Evolutionary conservation across 1,139 yeast species (phyloP).

Genomic region (Debaryomyces udenii): DNA sequence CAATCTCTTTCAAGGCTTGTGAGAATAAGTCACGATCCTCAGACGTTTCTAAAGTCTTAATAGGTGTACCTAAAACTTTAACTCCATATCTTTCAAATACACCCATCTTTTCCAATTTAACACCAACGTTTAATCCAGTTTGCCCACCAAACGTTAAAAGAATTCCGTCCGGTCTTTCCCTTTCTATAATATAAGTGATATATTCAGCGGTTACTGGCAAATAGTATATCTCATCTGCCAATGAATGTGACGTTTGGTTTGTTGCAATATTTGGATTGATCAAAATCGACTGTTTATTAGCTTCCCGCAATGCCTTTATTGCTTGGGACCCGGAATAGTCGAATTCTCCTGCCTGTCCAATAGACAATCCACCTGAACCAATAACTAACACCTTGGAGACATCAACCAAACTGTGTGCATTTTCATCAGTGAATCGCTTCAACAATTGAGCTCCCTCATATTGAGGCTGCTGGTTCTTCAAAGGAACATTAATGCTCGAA

Average conservation of each 20-base stretch:
- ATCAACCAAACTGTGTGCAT: slow-evolving; percentile 62
- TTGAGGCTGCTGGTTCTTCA: slow-evolving; percentile 10
- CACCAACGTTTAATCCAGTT: slow-evolving; percentile 96
- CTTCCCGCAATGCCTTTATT: slow-evolving; percentile 92
- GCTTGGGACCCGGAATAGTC: slow-evolving; percentile 99
- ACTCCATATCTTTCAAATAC: slow-evolving; percentile 88
- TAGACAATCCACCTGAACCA: slow-evolving; percentile 97
- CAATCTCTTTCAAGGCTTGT: slow-evolving; percentile 88
- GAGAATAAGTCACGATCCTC: slow-evolving; percentile 98
- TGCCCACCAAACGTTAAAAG: slow-evolving; percentile 97
- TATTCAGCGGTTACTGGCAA: slow-evolving; percentile 97
- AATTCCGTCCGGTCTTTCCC: slow-evolving; percentile 96
- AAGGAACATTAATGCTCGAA: slow-evolving; percentile 10
- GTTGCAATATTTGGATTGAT: slow-evolving; percentile 98
- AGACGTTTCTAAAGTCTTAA: slow-evolving; percentile 89
- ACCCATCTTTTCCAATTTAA: slow-evolving; percentile 90
- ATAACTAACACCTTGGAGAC: slow-evolving; percentile 88
- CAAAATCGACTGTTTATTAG: slow-evolving; percentile 79
- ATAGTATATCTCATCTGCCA: slow-evolving; percentile 94
- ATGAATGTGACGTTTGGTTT: slow-evolving; percentile 92
- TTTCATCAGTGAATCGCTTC: slow-evolving; percentile 37
- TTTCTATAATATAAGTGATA: slow-evolving; percentile 88
- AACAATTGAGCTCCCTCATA: slow-evolving; percentile 43
- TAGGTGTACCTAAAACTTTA: slow-evolving; percentile 96
- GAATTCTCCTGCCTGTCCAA: slow-evolving; percentile 99